Base-by-base conservation (phyloP, 768 basidiomycete genomes). In the Lactarius deliciosus region DNA sequence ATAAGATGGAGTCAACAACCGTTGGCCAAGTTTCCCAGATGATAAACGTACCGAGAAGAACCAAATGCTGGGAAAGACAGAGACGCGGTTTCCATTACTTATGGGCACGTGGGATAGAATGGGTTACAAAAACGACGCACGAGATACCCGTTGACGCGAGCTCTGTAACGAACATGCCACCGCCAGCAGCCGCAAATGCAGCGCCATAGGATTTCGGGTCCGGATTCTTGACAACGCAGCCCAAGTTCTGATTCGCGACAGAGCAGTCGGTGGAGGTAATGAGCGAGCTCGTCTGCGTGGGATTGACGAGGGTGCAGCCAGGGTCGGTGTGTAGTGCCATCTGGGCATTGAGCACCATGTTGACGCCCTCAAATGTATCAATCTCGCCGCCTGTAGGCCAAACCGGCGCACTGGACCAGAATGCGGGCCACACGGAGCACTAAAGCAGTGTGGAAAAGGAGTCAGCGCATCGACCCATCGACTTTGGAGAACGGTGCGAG, bases 331-430 rank as follows among this genome's bases (percentile, higher is more conserved):
- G 92, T 13, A 94, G 78, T 0, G 92, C 82, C 81, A 89, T 86
- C 73, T 90, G 89, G 68, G 88, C 91, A 62, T 79, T 77, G 3
- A 79, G 79, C 45, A 82, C 82, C 57, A 82, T 74, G 76, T 95
- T 94, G 68, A 94, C 87, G 38, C 86, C 89, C 74, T 95, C 92
- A 64, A 94, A 84, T 10, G 89, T 90, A 75, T 94, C 93, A 66
- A 76, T 80, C 70, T 77, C 83, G 75, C 84, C 87, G 68, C 87
- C 88, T 20, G 74, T 73, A 1, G 89, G 89, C 88, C 89, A 90
- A 28, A 75, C 71, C 18, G 80, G 75, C 1, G 87, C 81, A 71
- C 83, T 82, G 64, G 78, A 77, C 81, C 78, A 85, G 81, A 83
- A 86, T 25, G 86, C 85, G 18, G 87, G 86, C 87, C 88, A 89